Evolutionary conservation across 192 early-diverging fungal genomes (phyloP), one percentile per base, ranked within the genome.

Genomic region (Physocladia obscura): DNA sequence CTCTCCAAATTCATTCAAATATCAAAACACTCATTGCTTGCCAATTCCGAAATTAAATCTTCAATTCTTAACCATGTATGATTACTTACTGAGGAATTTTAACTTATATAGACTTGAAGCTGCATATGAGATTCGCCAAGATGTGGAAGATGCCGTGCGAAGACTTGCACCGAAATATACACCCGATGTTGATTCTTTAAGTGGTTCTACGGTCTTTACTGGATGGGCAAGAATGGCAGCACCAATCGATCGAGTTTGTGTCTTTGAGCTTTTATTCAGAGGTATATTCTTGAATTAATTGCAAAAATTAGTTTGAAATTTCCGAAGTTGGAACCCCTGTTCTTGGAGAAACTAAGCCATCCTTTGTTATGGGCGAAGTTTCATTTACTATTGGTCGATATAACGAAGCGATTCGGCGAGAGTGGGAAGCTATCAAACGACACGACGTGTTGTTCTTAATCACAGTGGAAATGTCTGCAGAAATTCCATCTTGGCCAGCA

Each of bases 151-250:
- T 70, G 94, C 90, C 0, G 89, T 95, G 4, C 81, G 81, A 6
- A 84, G 96, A 24, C 72, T 98, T 40, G 80, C 80, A n/a, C 95
- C 98, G 2, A 63, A 79, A 36, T 80, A 79, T 51, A 77, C 76
- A 26, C 57, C 79, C 1, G 83, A 84, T 52, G 40, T 50, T 26
- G 67, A 60, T 13, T 60, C 35, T 21, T 79, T 78, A 36, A 82
- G 87, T 1, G 79, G 86, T 37, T 59, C 63, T 0, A 94, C 90
- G 0, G 81, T 84, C n/a, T 98, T 97, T 78, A 76, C 76, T 1
- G 96, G 97, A 32, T 98, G 96, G 95, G 89, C 94, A 6, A 80
- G 95, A 44, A 98, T 96, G 90, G 97, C 92, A 0, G 69, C 88
- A 35, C 87, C 88, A 0, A 84, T 97, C 47, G 82, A 83, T 3